A percentile compares a stretch with the other conserved stretches of the same genome.
phyloP scores from a whole-genome alignment of 2,329 filamentous ascomycete genomes.

The Coniochaeta pulveracea region DNA sequence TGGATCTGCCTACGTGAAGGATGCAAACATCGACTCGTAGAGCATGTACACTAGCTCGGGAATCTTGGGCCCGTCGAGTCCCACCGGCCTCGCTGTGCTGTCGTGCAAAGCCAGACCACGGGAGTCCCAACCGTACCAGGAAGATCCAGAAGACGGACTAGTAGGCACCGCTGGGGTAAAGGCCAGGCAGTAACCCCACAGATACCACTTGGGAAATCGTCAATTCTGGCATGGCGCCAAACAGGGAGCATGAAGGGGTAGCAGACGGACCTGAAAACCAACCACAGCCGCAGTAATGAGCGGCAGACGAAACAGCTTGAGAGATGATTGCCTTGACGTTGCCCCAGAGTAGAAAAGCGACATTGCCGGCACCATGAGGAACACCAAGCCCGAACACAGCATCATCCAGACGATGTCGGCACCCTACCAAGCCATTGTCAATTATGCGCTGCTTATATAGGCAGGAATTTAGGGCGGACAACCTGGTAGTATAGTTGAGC shows the following conservation, averaged over 20 bases:
- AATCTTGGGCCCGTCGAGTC: conserved; percentile 5
- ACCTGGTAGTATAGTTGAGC: conserved; percentile 8
- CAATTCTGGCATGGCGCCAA: not conserved
- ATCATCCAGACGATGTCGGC: conserved; percentile 9
- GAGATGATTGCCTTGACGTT: conserved; percentile 6
- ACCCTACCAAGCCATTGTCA: conserved; percentile 3
- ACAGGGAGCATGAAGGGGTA: not conserved
- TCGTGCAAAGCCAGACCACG: conserved; percentile 5
- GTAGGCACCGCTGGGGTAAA: conserved; percentile 6
- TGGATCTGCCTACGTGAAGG: conserved; percentile 7
- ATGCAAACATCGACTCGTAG: conserved; percentile 11
- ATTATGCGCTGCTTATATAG: not conserved
- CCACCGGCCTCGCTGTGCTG: conserved; percentile 5
- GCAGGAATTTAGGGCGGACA: not conserved
- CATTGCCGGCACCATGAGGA: conserved; percentile 9
- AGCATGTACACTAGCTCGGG: conserved; percentile 8
- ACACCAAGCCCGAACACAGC: conserved; percentile 8
- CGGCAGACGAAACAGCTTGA: conserved; percentile 9
- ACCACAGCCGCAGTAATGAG: conserved; percentile 9
- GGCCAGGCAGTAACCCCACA: conserved; percentile 10
- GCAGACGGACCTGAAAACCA: conserved; percentile 7
- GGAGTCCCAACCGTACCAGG: conserved; percentile 8
- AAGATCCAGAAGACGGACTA: not conserved
- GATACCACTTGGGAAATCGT: conserved; percentile 7
- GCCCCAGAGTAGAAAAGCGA: conserved; percentile 9